phyloP scores from a whole-genome alignment of 257 asterid genomes.

The Solanum neorickii region DNA sequence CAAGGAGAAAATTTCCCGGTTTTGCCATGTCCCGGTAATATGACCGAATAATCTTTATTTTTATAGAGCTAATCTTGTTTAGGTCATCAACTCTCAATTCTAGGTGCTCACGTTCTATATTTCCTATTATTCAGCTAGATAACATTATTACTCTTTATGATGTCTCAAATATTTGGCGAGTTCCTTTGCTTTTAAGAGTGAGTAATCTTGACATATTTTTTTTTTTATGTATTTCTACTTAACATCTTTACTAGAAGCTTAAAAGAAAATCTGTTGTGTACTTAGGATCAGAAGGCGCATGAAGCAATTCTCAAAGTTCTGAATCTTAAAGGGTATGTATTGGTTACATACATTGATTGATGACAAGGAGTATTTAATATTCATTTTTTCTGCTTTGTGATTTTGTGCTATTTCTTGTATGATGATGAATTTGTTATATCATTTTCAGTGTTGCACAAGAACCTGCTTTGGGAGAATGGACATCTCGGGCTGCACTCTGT shows the following conservation, averaged over 20 bases:
- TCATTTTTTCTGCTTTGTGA: neutral
- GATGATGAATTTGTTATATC: neutral
- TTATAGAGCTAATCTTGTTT: neutral
- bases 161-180: constrained; percentile 84
- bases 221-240: neutral
- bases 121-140: constrained; percentile 32
- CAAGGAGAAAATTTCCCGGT: constrained; percentile 68
- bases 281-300: constrained; percentile 88
- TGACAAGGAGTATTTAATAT: neutral
- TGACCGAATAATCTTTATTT: neutral
- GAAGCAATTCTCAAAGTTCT: constrained; percentile 79
- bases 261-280: neutral
- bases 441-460: constrained; percentile 38
- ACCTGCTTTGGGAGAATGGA: constrained; percentile 78
- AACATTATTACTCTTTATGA: constrained; percentile 66
- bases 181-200: constrained; percentile 82
- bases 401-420: neutral
- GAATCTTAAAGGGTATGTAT: constrained; percentile 53
- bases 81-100: neutral
- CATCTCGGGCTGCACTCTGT: constrained; percentile 60
- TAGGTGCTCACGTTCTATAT: neutral
- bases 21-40: constrained; percentile 62
- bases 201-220: constrained; percentile 3
- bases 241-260: neutral
- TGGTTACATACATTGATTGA: neutral